These are phyloP conservation scores for Ramularia collo-cygni DNA, from an alignment of 2,329 filamentous ascomycete species.

Conservation along the genomic window DNA sequence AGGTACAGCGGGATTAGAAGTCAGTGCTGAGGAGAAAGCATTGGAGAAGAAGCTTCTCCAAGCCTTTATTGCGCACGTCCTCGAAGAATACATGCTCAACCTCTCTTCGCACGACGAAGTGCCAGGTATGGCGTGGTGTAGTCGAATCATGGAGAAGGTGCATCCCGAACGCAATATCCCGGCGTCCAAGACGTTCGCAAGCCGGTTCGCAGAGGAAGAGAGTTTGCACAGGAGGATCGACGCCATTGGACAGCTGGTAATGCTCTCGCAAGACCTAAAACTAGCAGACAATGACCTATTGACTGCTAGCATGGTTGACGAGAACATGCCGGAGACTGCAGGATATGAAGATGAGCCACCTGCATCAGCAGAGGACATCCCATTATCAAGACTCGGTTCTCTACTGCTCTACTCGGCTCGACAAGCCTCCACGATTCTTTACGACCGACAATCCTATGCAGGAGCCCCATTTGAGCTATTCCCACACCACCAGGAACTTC, in stretches of 20 bases:
- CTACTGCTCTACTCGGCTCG: slow-evolving; percentile 49
- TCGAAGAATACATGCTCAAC: slow-evolving; percentile 65
- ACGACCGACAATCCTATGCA: slow-evolving; percentile 31
- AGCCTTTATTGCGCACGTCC: slow-evolving; percentile 68
- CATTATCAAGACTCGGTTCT: slow-evolving; percentile 49
- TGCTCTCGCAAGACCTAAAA: slow-evolving; percentile 54
- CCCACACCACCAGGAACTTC: slow-evolving; percentile 45
- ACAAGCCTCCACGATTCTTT: slow-evolving; percentile 44
- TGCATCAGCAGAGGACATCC: slow-evolving; percentile 46
- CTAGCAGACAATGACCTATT: slow-evolving; percentile 44
- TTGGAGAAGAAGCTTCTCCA: slow-evolving; percentile 61
- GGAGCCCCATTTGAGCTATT: slow-evolving; percentile 41
- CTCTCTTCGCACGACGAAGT: slow-evolving; percentile 38
- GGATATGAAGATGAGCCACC: slow-evolving; percentile 50
- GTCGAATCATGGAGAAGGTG: slow-evolving; percentile 60
- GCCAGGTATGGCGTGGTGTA: slow-evolving; percentile 45
- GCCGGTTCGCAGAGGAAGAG: slow-evolving; percentile 59
- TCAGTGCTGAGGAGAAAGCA: slow-evolving; percentile 48
- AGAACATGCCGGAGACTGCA: slow-evolving; percentile 34
- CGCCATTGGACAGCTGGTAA: slow-evolving; percentile 65
- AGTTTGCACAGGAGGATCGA: slow-evolving; percentile 55
- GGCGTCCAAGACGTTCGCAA: slow-evolving; percentile 53
- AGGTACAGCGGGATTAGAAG: slow-evolving; percentile 36
- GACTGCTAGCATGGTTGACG: slow-evolving; percentile 34
- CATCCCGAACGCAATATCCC: slow-evolving; percentile 58